Conservation (phyloP, 345 rosid genomes). For the Euclidium syriacum region DNA sequence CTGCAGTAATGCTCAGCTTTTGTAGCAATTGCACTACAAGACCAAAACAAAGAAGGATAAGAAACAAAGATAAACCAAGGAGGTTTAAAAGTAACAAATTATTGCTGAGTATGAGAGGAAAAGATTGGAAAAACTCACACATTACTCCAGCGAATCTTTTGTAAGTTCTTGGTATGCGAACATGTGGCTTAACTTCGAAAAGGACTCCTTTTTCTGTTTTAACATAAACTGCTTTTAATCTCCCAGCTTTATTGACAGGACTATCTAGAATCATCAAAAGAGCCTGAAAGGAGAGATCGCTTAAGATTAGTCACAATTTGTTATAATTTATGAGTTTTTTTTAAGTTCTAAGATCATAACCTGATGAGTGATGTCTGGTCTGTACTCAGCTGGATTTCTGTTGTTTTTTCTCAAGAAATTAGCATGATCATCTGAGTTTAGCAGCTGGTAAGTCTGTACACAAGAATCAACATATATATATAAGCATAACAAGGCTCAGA, state of each 20-base stretch:
- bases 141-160: conserved; percentile 81
- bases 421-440: conserved; percentile 84
- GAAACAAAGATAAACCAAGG: not conserved
- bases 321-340: not conserved
- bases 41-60: conserved; percentile 4
- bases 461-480: not conserved
- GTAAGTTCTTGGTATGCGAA: conserved; percentile 81
- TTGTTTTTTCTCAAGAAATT: conserved; percentile 68
- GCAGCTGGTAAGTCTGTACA: conserved; percentile 68
- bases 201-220: conserved; percentile 84
- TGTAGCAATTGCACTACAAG: conserved; percentile 83
- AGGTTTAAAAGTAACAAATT: not conserved
- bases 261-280: conserved; percentile 75
- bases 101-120: not conserved
- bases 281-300: conserved; percentile 42
- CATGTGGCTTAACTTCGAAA: conserved; percentile 80
- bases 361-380: conserved; percentile 88
- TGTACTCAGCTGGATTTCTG: conserved; percentile 71
- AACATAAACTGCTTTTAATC: conserved; percentile 69
- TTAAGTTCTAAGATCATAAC: conserved; percentile 20
- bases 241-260: conserved; percentile 84
- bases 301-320: not conserved
- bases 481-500: not conserved
- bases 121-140: conserved; percentile 45
- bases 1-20: conserved; percentile 67